A percentile compares a stretch with the other conserved stretches of the same genome.
phyloP scores from a whole-genome alignment of 1,284 basidiomycete species.

The Ustilago tritici region DNA sequence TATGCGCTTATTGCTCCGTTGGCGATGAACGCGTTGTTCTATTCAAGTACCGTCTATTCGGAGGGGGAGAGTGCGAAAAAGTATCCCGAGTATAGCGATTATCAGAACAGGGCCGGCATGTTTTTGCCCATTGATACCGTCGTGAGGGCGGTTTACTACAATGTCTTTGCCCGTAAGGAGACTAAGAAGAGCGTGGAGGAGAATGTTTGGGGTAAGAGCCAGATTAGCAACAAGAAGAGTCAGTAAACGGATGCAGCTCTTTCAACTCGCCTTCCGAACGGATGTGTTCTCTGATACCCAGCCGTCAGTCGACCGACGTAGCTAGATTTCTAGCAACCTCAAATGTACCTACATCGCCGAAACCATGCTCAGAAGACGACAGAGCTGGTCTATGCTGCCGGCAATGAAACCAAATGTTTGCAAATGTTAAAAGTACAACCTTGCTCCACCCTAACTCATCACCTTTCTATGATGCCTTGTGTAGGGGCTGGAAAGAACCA shows the following conservation, averaged over 20 bases:
- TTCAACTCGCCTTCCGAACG: not conserved
- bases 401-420: not conserved
- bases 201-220: constrained; percentile 57
- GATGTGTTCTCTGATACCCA: not conserved
- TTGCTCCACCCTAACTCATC: not conserved
- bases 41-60: constrained; percentile 77
- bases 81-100: constrained; percentile 82
- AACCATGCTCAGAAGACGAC: not conserved
- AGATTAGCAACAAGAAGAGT: constrained; percentile 35
- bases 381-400: not conserved
- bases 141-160: constrained; percentile 68
- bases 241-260: constrained; percentile 12
- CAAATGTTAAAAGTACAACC: constrained; percentile 1
- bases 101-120: constrained; percentile 84
- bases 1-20: constrained; percentile 59
- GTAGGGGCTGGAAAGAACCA: constrained; percentile 23
- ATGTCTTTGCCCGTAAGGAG: constrained; percentile 42
- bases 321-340: not conserved
- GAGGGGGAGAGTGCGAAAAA: constrained; percentile 83
- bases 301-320: not conserved
- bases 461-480: not conserved
- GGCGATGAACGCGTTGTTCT: constrained; percentile 61
- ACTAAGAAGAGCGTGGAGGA: constrained; percentile 46
- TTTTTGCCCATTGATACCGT: constrained; percentile 77
- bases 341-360: not conserved